Conservation (phyloP, 1,139 yeast genomes). For the Diutina neorugosa region DNA sequence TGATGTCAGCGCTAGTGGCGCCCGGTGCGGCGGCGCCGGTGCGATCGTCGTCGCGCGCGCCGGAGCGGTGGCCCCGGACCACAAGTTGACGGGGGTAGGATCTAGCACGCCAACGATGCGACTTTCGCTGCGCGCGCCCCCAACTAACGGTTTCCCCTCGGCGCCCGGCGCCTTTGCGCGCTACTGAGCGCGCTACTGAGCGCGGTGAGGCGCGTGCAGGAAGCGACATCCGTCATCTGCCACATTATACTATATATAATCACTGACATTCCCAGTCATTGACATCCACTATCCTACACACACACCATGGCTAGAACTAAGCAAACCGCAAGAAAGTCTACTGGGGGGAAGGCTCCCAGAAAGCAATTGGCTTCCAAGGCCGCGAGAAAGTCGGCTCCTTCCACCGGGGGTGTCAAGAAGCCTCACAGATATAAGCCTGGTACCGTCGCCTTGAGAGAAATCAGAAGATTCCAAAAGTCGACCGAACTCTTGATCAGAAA, state of each 20-base stretch:
- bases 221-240: background rate
- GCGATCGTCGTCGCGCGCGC: background rate
- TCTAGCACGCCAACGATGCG: background rate
- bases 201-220: background rate
- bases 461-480: conserved; percentile 97
- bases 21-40: too few relatives aligned
- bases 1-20: too few relatives aligned
- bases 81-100: background rate
- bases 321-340: conserved; percentile 97
- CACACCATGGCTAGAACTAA: conserved; percentile 89
- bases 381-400: conserved; percentile 96
- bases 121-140: background rate
- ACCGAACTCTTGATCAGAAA: conserved; percentile 95
- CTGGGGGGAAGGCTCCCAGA: conserved; percentile 99
- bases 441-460: conserved; percentile 99
- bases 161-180: background rate
- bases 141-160: background rate
- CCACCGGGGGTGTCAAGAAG: conserved; percentile 98
- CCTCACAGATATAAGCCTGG: conserved; percentile 99
- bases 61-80: background rate
- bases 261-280: too few relatives aligned
- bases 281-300: background rate
- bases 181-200: too few relatives aligned
- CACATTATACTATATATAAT: background rate
- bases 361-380: conserved; percentile 98